Evolutionary conservation across 2,329 filamentous ascomycete species (phyloP).

Genomic region (Metarhizium brunneum): DNA sequence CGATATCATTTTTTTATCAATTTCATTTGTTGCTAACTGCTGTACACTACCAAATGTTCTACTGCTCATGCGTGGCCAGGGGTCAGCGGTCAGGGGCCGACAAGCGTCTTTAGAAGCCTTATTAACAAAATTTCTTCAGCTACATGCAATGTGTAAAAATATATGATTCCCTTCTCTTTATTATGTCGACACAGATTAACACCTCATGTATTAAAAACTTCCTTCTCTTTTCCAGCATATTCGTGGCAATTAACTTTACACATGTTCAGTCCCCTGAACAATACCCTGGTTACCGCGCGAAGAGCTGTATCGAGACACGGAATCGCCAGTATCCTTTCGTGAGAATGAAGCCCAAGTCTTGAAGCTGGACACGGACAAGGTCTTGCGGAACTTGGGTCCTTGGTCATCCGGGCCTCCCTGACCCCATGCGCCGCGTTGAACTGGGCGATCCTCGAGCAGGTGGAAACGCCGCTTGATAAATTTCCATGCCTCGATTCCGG

Average conservation of each 20-base stretch:
- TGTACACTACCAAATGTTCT: too few relatives aligned
- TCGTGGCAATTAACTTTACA: not conserved
- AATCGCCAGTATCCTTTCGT: slow-evolving; percentile 31
- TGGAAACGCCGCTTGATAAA: slow-evolving; percentile 49
- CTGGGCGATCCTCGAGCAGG: slow-evolving; percentile 42
- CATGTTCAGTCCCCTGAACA: slow-evolving; percentile 3
- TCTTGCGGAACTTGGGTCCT: slow-evolving; percentile 34
- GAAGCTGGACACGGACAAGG: slow-evolving; percentile 43
- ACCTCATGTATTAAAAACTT: not conserved
- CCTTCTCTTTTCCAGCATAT: not conserved
- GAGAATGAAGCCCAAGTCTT: slow-evolving; percentile 35
- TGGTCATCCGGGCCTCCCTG: slow-evolving; percentile 42
- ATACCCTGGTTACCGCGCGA: slow-evolving; percentile 10
- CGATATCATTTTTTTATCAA: too few relatives aligned
- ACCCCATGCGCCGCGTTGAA: slow-evolving; percentile 40
- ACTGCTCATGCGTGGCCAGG: too few relatives aligned
- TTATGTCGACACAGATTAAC: not conserved
- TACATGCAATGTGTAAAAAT: too few relatives aligned
- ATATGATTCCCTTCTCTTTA: too few relatives aligned
- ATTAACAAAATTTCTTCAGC: too few relatives aligned
- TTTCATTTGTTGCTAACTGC: too few relatives aligned
- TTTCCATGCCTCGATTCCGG: slow-evolving; percentile 65
- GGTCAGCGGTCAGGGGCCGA: too few relatives aligned
- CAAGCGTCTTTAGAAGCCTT: too few relatives aligned
- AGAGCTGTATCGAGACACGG: slow-evolving; percentile 17